Percentiles rank a stretch among this genome's conserved stretches.
phyloP scores from a whole-genome alignment of 2,329 filamentous ascomycete species.

The Penicillium hesseltinei region DNA sequence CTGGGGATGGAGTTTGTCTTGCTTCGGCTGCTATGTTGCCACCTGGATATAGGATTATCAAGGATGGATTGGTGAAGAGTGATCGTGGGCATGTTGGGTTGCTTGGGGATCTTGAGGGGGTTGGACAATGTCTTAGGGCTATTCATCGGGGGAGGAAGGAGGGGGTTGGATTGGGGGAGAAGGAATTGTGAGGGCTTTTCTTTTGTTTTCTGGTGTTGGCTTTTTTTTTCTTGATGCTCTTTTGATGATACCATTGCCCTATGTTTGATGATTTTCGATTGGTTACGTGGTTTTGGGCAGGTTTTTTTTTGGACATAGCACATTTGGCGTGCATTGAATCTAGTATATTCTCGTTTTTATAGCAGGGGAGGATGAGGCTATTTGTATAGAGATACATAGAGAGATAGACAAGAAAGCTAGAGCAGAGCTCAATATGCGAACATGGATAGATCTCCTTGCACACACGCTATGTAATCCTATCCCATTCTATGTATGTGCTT shows the following conservation, averaged over 20 bases:
- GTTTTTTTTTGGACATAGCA: background rate
- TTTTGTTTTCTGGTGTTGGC: background rate
- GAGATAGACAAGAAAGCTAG: background rate
- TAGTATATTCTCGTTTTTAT: background rate
- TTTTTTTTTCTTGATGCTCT: background rate
- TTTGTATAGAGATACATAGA: background rate
- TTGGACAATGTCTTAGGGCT: conserved; percentile 71
- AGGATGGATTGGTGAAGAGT: conserved; percentile 71
- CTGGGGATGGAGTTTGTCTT: conserved; percentile 85
- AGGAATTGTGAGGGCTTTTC: background rate
- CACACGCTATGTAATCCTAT: conserved; percentile 19
- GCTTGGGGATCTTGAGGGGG: conserved; percentile 77
- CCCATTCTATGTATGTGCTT: conserved; percentile 20
- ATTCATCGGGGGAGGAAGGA: conserved; percentile 65
- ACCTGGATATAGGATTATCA: conserved; percentile 70
- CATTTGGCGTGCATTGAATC: background rate
- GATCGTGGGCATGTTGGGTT: conserved; percentile 86
- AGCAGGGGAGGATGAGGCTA: background rate
- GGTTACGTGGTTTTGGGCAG: background rate
- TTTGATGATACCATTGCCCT: conserved; percentile 21
- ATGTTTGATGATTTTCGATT: conserved; percentile 8
- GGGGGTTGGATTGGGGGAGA: conserved; percentile 65
- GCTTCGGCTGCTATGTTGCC: conserved; percentile 84
- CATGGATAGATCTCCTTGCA: conserved; percentile 7
- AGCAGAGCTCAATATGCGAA: conserved; percentile 1